Percentiles rank a stretch among this genome's conserved stretches.
These are phyloP conservation scores for Blastobotrys aristatus DNA, from an alignment of 1,139 yeast genomes.

Conservation along the genomic window DNA sequence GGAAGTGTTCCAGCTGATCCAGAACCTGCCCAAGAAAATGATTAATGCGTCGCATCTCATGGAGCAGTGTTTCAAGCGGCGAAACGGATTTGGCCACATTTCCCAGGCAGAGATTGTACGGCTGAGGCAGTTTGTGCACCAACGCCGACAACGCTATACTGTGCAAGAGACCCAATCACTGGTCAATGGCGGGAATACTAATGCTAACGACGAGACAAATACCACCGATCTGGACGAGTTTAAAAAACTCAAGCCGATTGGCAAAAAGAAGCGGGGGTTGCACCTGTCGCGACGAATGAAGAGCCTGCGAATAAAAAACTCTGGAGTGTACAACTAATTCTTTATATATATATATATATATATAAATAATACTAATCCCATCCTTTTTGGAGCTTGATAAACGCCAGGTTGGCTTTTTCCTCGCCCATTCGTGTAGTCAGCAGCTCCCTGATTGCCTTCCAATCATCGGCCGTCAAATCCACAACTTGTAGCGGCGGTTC, in stretches of 20 bases:
- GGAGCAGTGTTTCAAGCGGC: slow-evolving; percentile 68
- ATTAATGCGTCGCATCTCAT: slow-evolving; percentile 67
- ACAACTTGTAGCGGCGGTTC: slow-evolving; percentile 13
- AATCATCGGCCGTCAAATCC: slow-evolving; percentile 16
- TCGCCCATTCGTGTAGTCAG: slow-evolving; percentile 16
- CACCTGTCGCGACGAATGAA: slow-evolving; percentile 18
- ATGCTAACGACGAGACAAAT: not conserved
- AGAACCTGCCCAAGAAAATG: slow-evolving; percentile 69
- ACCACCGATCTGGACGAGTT: slow-evolving; percentile 23
- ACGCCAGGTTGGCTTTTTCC: slow-evolving; percentile 5
- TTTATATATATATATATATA: slow-evolving; percentile 1
- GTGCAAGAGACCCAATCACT: not conserved
- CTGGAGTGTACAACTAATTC: not conserved
- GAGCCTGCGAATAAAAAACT: slow-evolving; percentile 13
- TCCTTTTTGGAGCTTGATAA: not conserved
- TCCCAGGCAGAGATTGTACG: slow-evolving; percentile 77
- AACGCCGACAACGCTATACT: slow-evolving; percentile 30
- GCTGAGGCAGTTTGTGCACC: slow-evolving; percentile 70
- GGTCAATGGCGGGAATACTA: not conserved
- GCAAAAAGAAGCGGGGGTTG: slow-evolving; percentile 13
- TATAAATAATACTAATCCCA: too few relatives aligned
- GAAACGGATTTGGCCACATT: slow-evolving; percentile 68
- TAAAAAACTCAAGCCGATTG: slow-evolving; percentile 18
- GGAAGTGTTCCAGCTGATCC: slow-evolving; percentile 83
- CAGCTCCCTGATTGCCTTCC: slow-evolving; percentile 21